A percentile compares a stretch with the other conserved stretches of the same genome.
Evolutionary conservation across 371 early-diverging fungal species (phyloP).

Genomic region (Mucor mucedo): DNA sequence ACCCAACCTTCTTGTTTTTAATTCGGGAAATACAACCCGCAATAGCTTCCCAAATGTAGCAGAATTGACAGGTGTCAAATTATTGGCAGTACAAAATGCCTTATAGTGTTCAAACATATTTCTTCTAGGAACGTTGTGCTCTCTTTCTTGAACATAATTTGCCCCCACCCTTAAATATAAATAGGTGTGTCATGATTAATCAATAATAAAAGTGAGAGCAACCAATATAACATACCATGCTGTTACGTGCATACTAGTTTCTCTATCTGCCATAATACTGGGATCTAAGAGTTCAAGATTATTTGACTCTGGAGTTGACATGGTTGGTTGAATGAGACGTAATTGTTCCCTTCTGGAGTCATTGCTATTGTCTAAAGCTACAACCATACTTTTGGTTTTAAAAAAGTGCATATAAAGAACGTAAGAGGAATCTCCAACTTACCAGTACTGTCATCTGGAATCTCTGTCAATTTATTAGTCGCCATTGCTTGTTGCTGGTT

Average conservation of each 20-base stretch:
- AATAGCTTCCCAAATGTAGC: constrained; percentile 75
- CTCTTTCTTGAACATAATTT: constrained; percentile 58
- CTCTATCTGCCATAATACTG: constrained; percentile 29
- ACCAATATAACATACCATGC: constrained; percentile 23
- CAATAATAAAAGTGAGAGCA: neutral
- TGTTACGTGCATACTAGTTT: constrained; percentile 32
- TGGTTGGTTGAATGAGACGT: neutral
- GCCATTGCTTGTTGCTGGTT: neutral
- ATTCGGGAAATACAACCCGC: constrained; percentile 62
- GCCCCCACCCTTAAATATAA: constrained; percentile 48
- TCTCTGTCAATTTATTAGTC: neutral
- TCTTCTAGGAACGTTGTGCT: constrained; percentile 64
- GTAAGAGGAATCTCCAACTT: too few species aligned
- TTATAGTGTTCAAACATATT: constrained; percentile 68
- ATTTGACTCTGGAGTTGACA: neutral
- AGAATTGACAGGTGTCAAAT: constrained; percentile 63
- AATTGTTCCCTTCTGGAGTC: too few species aligned
- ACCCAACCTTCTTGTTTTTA: constrained; percentile 69
- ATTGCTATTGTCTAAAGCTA: neutral
- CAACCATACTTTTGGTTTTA: too few species aligned
- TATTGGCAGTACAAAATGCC: constrained; percentile 41
- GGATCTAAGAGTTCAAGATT: constrained; percentile 20
- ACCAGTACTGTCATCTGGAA: neutral
- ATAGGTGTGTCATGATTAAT: constrained; percentile 2
- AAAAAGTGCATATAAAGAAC: too few species aligned